phyloP scores from a whole-genome alignment of 148 eudicot species.

The Cornus kousa region DNA sequence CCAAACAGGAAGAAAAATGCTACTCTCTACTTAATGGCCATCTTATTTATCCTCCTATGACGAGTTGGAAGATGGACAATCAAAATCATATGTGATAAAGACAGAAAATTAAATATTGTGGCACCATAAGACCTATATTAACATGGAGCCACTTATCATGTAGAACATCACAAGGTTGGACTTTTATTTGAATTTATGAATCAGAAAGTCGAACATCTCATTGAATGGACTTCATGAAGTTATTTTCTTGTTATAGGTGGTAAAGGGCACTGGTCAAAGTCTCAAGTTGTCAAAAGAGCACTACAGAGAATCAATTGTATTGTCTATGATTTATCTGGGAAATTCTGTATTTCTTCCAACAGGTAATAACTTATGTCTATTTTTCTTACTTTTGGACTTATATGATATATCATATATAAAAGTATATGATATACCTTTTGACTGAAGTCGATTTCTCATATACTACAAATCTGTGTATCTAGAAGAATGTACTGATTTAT shows the following conservation, averaged over 20 bases:
- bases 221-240: neutral
- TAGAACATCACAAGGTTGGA: neutral
- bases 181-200: neutral
- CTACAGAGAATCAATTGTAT: neutral
- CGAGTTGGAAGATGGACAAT: neutral
- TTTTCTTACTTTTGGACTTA: neutral
- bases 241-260: neutral
- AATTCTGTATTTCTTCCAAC: neutral
- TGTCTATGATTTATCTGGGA: neutral
- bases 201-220: neutral
- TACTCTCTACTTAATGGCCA: neutral
- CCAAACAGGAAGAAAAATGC: neutral
- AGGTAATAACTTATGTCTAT: neutral
- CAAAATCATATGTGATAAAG: neutral
- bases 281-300: neutral
- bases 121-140: neutral
- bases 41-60: neutral
- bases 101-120: neutral
- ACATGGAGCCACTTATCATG: neutral
- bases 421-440: neutral
- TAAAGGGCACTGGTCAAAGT: neutral
- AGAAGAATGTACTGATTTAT: neutral
- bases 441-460: neutral
- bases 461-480: neutral
- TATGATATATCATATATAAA: neutral